Percentiles rank a stretch among this genome's conserved stretches.
Conservation (phyloP, 2,329 filamentous ascomycete genomes). For the Massarina eburnea region DNA sequence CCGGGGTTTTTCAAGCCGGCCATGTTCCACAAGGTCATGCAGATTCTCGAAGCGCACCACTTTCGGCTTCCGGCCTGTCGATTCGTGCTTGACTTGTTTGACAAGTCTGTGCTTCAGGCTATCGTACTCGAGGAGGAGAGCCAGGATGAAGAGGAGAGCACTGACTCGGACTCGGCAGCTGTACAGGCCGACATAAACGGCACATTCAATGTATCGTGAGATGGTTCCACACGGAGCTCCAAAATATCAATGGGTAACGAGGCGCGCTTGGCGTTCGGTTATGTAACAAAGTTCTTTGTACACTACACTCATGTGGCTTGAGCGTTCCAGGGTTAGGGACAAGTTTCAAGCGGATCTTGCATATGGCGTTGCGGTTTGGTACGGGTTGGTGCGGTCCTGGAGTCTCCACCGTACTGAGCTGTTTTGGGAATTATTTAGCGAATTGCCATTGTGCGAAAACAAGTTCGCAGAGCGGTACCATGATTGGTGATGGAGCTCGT, state of each 20-base stretch:
- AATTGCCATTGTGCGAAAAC: slow-evolving; percentile 1
- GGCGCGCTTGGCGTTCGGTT: slow-evolving; percentile 22
- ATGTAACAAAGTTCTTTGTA: slow-evolving; percentile 23
- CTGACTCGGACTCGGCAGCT: slow-evolving; percentile 36
- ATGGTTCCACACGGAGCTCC: slow-evolving; percentile 10
- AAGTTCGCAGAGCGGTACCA: background rate
- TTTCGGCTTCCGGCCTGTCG: slow-evolving; percentile 84
- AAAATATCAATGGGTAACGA: slow-evolving; percentile 1
- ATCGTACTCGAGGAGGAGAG: slow-evolving; percentile 79
- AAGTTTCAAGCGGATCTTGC: slow-evolving; percentile 18
- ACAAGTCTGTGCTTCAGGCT: slow-evolving; percentile 80
- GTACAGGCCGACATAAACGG: slow-evolving; percentile 21
- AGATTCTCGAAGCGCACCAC: slow-evolving; percentile 83
- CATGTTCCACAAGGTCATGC: slow-evolving; percentile 84
- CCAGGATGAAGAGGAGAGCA: slow-evolving; percentile 38
- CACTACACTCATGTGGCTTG: slow-evolving; percentile 13
- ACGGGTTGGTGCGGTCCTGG: slow-evolving; percentile 5
- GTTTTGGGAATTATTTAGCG: slow-evolving; percentile 15
- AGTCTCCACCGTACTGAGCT: background rate
- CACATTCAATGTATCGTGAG: slow-evolving; percentile 16
- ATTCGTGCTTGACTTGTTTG: slow-evolving; percentile 91
- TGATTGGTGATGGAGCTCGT: background rate
- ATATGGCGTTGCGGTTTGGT: slow-evolving; percentile 22
- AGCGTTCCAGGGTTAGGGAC: slow-evolving; percentile 11
- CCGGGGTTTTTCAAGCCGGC: slow-evolving; percentile 72